Percentiles rank a stretch among this genome's conserved stretches.
phyloP scores from a whole-genome alignment of 1,284 basidiomycete species.

The Pseudozyma thailandica region DNA sequence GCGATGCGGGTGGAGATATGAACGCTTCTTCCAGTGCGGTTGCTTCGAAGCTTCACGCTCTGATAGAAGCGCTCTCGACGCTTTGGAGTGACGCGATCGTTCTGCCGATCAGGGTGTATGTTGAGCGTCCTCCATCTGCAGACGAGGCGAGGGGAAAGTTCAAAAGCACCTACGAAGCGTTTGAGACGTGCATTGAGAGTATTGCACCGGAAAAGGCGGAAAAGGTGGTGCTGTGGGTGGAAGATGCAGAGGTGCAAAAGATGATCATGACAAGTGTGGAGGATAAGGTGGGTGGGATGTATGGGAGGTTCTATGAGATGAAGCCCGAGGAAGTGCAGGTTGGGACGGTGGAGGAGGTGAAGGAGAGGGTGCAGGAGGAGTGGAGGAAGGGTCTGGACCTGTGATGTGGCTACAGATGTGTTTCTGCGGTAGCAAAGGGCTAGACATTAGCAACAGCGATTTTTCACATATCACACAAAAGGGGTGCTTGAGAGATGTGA shows the following conservation, averaged over 20 bases:
- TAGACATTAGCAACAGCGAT: no score
- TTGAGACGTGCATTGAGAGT: constrained; percentile 43
- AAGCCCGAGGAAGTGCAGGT: constrained; percentile 3
- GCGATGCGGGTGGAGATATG: constrained; percentile 13
- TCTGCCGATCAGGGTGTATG: constrained; percentile 35
- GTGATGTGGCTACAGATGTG: no score
- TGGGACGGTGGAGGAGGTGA: neutral
- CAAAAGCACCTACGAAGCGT: constrained; percentile 24
- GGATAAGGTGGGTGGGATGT: constrained; percentile 4
- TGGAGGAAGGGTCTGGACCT: constrained; percentile 5
- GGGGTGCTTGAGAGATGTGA: no score
- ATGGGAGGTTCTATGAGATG: constrained; percentile 10
- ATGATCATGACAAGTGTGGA: constrained; percentile 7
- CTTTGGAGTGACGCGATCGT: constrained; percentile 28
- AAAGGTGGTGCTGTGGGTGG: constrained; percentile 32
- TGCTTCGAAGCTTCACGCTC: neutral
- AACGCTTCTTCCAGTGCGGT: constrained; percentile 15
- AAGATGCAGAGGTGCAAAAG: constrained; percentile 34
- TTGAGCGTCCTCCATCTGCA: constrained; percentile 19
- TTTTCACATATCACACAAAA: no score
- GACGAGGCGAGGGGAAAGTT: constrained; percentile 15
- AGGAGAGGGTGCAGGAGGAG: constrained; percentile 13
- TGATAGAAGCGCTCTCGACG: constrained; percentile 12
- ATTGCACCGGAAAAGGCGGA: constrained; percentile 20
- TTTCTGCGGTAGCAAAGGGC: no score